Evolutionary conservation across 345 rosid genomes (phyloP), one percentile per base, ranked within the genome.

Genomic region (Euphorbia tirucalli): DNA sequence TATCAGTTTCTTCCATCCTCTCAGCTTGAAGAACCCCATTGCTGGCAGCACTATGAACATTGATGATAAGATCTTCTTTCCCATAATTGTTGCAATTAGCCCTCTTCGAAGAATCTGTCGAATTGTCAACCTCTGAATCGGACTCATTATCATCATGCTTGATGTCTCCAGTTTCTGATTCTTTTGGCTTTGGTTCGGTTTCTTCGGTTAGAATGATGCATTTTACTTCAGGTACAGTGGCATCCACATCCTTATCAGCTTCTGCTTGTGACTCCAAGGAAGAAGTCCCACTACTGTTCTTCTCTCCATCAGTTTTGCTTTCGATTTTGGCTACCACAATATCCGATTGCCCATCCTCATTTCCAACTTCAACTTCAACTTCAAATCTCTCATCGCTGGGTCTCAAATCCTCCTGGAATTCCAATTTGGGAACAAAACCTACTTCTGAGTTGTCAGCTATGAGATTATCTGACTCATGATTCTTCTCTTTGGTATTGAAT

Each of bases 311-410:
- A 67, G 61, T 28, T 44, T 65, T 64, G 60, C 9, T 54, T 22
- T 19, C 19, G 28, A 7, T 24, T 69, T 24, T 56, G 55, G 67
- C 46, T 57, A n/a, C n/a, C n/a, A n/a, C n/a, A n/a, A n/a, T n/a
- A n/a, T n/a, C n/a, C n/a, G n/a, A n/a, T n/a, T 74, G n/a, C 31
- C 28, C 72, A 65, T 39, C 21, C 48, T 63, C 75, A 46, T 61
- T 59, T 64, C 49, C 74, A 58, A 61, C 72, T 61, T 75, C 75
- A 63, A 66, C 78, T 61, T 72, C 75, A 62, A 67, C 11, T 41
- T n/a, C n/a, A n/a, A 41, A 31, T 22, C 64, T 55, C 44, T 71
- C 78, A 58, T 77, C 63, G 55, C 31, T 11, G 32, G 55, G 52
- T 11, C 44, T 10, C 44, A 7, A 4, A 32, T 41, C 61, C 60